Percentiles rank a stretch among this genome's conserved stretches.
phyloP scores from a whole-genome alignment of 768 basidiomycete genomes.

The Russula griseocarnosa region DNA sequence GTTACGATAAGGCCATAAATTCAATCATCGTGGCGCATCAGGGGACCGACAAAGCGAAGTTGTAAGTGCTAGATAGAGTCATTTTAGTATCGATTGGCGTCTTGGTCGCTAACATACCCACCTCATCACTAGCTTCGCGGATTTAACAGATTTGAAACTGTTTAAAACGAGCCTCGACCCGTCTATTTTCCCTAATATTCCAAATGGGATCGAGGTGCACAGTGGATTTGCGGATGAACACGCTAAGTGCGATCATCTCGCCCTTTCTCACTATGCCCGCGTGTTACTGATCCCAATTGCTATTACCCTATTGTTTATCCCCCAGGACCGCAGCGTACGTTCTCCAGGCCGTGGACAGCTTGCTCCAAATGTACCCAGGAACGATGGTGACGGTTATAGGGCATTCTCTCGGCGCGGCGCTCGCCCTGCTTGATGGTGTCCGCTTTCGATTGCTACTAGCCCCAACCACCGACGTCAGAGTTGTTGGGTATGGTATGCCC shows the following conservation, averaged over 20 bases:
- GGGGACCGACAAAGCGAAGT: conserved; percentile 44
- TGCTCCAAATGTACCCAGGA: conserved; percentile 38
- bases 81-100: neutral
- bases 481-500: conserved; percentile 46
- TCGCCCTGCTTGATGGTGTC: conserved; percentile 33
- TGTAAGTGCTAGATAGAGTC: neutral
- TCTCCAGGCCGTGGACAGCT: conserved; percentile 38
- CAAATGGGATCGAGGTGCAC: conserved; percentile 44
- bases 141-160: neutral
- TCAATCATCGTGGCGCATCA: conserved; percentile 56
- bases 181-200: neutral
- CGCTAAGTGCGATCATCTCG: conserved; percentile 28
- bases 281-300: neutral
- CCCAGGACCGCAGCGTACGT: conserved; percentile 41
- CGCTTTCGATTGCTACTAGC: conserved; percentile 32
- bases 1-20: conserved; percentile 48
- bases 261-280: neutral
- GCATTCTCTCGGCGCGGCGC: conserved; percentile 35
- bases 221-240: conserved; percentile 53
- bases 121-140: neutral
- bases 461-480: conserved; percentile 36
- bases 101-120: neutral
- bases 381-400: conserved; percentile 42
- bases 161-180: too few species aligned
- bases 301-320: neutral